phyloP scores from a whole-genome alignment of 2,329 filamentous ascomycete species.

The Penicillium sp. region DNA sequence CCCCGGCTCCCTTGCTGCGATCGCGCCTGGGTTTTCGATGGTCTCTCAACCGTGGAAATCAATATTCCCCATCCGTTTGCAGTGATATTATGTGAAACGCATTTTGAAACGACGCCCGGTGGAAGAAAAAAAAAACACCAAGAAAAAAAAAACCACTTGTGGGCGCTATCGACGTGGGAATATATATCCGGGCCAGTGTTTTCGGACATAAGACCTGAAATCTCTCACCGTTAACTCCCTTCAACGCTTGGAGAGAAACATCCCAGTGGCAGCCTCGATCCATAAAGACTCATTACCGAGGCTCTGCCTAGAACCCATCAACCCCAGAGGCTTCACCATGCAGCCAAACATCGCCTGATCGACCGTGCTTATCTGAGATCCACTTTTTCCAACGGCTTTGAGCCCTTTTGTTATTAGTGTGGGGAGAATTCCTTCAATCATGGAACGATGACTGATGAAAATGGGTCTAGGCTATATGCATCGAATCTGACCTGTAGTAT shows the following conservation, averaged over 20 bases:
- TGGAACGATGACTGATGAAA: neutral
- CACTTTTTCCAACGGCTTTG: neutral
- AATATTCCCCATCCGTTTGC: too few relatives aligned
- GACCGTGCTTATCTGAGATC: neutral
- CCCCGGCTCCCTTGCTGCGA: neutral
- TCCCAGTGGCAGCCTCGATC: too few relatives aligned
- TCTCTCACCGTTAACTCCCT: too few relatives aligned
- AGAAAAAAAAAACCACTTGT: neutral
- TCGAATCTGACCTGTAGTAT: neutral
- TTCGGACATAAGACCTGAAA: too few relatives aligned
- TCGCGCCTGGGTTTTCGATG: neutral
- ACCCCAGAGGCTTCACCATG: too few relatives aligned
- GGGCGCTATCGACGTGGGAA: neutral
- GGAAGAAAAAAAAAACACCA: too few relatives aligned
- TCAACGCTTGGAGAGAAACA: too few relatives aligned
- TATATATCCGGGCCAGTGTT: neutral
- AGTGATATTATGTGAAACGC: too few relatives aligned
- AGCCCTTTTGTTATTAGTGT: neutral
- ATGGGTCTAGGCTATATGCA: neutral
- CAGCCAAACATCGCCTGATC: neutral
- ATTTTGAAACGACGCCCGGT: too few relatives aligned
- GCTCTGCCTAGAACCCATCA: too few relatives aligned
- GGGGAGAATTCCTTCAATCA: neutral
- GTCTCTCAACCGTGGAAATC: too few relatives aligned
- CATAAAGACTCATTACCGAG: too few relatives aligned